Percentiles rank a stretch among this genome's conserved stretches.
Evolutionary conservation across 176 grass and related monocot genomes (phyloP).

Genomic region (Carex kokanica): DNA sequence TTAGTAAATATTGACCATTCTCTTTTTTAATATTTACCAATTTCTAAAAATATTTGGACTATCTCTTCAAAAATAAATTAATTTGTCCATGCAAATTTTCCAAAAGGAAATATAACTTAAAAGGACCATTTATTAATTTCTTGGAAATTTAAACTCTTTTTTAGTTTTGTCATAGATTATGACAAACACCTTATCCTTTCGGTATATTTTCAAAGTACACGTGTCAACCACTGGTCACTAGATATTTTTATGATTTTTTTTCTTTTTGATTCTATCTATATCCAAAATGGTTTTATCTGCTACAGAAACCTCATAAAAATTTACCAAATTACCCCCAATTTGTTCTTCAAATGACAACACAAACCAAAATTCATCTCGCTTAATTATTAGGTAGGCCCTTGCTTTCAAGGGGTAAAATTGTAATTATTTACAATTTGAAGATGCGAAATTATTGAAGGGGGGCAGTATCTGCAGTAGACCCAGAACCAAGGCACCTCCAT

Average conservation of each 20-base stretch:
- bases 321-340: background rate
- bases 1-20: no score
- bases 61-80: no score
- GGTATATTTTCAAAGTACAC: background rate
- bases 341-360: background rate
- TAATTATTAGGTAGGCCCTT: background rate
- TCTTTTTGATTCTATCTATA: background rate
- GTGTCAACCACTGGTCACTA: background rate
- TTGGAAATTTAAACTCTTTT: background rate
- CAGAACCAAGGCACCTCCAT: background rate
- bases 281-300: background rate
- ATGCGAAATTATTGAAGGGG: background rate
- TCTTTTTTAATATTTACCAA: no score
- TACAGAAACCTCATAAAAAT: background rate
- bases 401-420: background rate
- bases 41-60: no score
- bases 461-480: background rate
- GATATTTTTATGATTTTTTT: background rate
- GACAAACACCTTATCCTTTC: constrained; percentile 6
- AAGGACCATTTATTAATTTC: background rate
- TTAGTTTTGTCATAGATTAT: background rate
- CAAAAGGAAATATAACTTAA: background rate
- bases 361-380: background rate
- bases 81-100: no score
- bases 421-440: background rate